These are phyloP conservation scores for Aspergillus saccharolyticus DNA, from an alignment of 495 filamentous ascomycete species.

Conservation along the genomic window DNA sequence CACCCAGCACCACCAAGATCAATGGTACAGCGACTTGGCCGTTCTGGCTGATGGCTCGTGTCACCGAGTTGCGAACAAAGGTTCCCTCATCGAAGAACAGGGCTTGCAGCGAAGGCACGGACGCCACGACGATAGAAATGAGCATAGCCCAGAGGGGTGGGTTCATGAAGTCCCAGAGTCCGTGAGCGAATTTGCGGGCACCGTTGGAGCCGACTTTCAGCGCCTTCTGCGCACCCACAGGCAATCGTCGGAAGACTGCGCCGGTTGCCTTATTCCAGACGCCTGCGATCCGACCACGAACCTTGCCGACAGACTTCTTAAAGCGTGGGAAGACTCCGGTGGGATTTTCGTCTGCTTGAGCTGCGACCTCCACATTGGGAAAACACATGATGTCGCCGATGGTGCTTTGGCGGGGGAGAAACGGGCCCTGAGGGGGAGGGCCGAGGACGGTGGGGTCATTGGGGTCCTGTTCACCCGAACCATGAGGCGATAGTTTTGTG, in stretches of 20 bases:
- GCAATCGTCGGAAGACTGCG: slow-evolving; percentile 46
- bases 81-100: slow-evolving; percentile 87
- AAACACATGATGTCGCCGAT: slow-evolving; percentile 38
- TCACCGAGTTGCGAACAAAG: slow-evolving; percentile 90
- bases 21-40: slow-evolving; percentile 90
- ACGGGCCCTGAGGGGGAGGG: slow-evolving; percentile 33
- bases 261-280: slow-evolving; percentile 21
- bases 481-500: slow-evolving; percentile 29
- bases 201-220: slow-evolving; percentile 42
- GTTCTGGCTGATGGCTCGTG: slow-evolving; percentile 75
- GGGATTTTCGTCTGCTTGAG: slow-evolving; percentile 16
- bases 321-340: slow-evolving; percentile 22
- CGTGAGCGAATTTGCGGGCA: slow-evolving; percentile 51
- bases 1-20: slow-evolving; percentile 94
- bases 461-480: slow-evolving; percentile 18
- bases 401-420: slow-evolving; percentile 38
- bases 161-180: slow-evolving; percentile 93
- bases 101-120: slow-evolving; percentile 74
- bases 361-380: slow-evolving; percentile 37
- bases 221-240: slow-evolving; percentile 50
- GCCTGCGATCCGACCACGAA: slow-evolving; percentile 14
- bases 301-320: slow-evolving; percentile 20
- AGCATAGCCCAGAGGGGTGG: slow-evolving; percentile 98
- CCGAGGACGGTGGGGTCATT: slow-evolving; percentile 29
- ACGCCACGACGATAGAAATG: slow-evolving; percentile 79